phyloP scores from a whole-genome alignment of 1,284 basidiomycete genomes.

The Mycena citricolor region DNA sequence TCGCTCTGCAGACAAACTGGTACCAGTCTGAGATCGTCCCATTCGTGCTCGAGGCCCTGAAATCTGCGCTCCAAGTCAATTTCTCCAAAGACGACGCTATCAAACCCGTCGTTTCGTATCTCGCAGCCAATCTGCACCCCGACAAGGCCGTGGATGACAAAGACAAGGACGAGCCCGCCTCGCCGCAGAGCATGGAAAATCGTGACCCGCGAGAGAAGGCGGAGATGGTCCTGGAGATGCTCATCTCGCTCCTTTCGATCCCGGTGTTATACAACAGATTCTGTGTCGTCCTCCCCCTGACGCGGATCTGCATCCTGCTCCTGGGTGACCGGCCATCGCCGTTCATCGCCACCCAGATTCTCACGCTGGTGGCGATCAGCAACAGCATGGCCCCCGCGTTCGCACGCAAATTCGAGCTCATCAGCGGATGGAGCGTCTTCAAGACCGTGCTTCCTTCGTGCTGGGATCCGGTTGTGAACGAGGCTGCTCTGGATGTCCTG shows the following conservation, averaged over 20 bases:
- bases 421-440: constrained; percentile 72
- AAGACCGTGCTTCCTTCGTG: constrained; percentile 62
- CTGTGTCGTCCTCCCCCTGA: constrained; percentile 64
- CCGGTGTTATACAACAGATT: constrained; percentile 62
- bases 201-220: constrained; percentile 54
- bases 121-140: constrained; percentile 81
- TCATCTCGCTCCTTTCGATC: constrained; percentile 57
- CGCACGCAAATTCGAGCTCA: constrained; percentile 70
- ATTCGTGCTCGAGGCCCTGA: constrained; percentile 60
- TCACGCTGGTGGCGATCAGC: constrained; percentile 59
- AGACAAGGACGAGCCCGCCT: constrained; percentile 34
- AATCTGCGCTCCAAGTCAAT: constrained; percentile 53
- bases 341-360: constrained; percentile 54
- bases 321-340: constrained; percentile 69
- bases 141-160: constrained; percentile 48
- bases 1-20: constrained; percentile 77
- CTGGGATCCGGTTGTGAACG: constrained; percentile 67
- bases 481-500: constrained; percentile 63
- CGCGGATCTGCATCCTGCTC: constrained; percentile 71
- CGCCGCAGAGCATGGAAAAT: constrained; percentile 57
- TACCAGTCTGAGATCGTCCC: constrained; percentile 58
- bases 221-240: constrained; percentile 57
- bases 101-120: constrained; percentile 82
- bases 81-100: constrained; percentile 74
- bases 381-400: constrained; percentile 57